Conservation (phyloP, 768 basidiomycete species). For the Rhizopogon salebrosus region DNA sequence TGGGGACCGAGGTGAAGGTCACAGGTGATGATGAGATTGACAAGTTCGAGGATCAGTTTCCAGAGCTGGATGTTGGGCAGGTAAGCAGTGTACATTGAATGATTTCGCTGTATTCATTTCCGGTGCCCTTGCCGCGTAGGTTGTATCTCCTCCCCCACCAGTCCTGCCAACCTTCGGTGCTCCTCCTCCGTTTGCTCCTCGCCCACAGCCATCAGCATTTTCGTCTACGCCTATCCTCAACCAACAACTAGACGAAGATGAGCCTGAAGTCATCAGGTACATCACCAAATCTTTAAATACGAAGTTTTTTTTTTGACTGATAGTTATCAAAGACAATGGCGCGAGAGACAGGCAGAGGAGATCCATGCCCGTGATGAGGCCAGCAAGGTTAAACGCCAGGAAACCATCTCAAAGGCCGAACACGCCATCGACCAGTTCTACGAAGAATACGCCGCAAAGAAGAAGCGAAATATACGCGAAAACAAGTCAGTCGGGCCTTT, state of each 20-base stretch:
- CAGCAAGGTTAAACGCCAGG: constrained; percentile 71
- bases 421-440: constrained; percentile 87
- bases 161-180: constrained; percentile 42
- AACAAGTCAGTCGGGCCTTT: constrained; percentile 66
- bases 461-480: constrained; percentile 85
- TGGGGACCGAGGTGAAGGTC: constrained; percentile 55
- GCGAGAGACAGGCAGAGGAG: constrained; percentile 78
- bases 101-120: constrained; percentile 15
- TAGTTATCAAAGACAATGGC: constrained; percentile 63
- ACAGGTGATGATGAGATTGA: constrained; percentile 85
- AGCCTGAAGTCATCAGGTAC: constrained; percentile 83
- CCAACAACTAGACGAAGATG: constrained; percentile 67
- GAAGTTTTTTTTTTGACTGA: background rate
- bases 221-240: constrained; percentile 71
- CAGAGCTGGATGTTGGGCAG: constrained; percentile 58
- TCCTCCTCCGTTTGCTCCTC: constrained; percentile 62
- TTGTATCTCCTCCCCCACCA: constrained; percentile 26
- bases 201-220: constrained; percentile 66
- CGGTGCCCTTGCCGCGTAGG: constrained; percentile 17
- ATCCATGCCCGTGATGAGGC: constrained; percentile 80
- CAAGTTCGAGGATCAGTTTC: constrained; percentile 82
- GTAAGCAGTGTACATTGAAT: constrained; percentile 23
- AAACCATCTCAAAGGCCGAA: constrained; percentile 81
- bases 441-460: constrained; percentile 81
- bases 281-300: constrained; percentile 9